Evolutionary conservation across 805 yeast genomes (phyloP), one percentile per base, ranked within the genome.

Genomic region (Suhomyces sp.): DNA sequence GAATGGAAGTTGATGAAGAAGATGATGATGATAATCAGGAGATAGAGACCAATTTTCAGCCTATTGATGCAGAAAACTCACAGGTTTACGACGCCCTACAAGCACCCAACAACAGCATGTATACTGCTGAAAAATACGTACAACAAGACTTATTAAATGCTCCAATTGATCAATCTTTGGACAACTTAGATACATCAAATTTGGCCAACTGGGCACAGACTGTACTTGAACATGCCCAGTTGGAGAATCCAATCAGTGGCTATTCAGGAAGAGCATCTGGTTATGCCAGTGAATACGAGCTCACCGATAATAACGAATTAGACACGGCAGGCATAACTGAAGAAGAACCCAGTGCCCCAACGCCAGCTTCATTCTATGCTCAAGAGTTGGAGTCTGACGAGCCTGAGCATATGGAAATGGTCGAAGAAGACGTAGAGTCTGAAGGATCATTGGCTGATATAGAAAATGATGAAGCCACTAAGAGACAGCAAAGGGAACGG

Each of bases 361-460:
- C 53, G 3, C 60, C 62, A 2, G 49, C 46, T 22, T 37, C 60
- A 25, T 58, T 58, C 39, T 53, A 53, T 39, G 31, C 43, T 7
- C 20, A 21, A 7, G 48, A 46, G 25, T 44, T 44, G 24, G 47
- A 44, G 52, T 44, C 35, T 47, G 41, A 29, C 1, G 40, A 44
- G 8, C 19, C 12, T 8, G 13, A 44, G 10, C 13, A 12, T 13
- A 46, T 46, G 48, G 31, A 46, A 46, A 35, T 46, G 15, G 27
- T 22, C 3, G 20, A 37, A 27, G 63, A 58, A 22, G 62, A 61
- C 39, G 58, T 54, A 22, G 24, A 50, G 2, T 41, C 60, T 4
- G 64, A 58, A n/a, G 62, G 59, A 3, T 56, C 64, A 2, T 40
- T 60, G 43, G 64, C 64, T 4, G 62, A 57, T 25, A 52, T 45